These are phyloP conservation scores for Psilocybe sp. DNA, from an alignment of 768 basidiomycete species.

Conservation along the genomic window DNA sequence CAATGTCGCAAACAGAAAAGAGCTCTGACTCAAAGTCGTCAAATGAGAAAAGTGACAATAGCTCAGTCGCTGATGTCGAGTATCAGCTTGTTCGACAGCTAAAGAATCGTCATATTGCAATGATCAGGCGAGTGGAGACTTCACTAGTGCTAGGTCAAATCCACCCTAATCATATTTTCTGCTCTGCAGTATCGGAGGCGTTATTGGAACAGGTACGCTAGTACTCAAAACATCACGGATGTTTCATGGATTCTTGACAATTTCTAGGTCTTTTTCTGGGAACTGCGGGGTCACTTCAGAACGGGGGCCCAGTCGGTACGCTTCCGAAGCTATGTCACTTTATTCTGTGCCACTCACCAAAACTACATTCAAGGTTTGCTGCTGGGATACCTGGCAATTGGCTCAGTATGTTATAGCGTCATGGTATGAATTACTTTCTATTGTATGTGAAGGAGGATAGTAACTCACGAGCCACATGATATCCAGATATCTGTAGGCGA, in stretches of 20 bases:
- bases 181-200: constrained; percentile 53
- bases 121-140: constrained; percentile 56
- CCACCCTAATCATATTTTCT: constrained; percentile 1
- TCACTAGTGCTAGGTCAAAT: background rate
- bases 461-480: background rate
- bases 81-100: constrained; percentile 53
- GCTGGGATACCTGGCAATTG: constrained; percentile 66
- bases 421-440: constrained; percentile 45
- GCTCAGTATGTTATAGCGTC: constrained; percentile 65
- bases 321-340: background rate
- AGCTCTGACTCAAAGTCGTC: too few relatives aligned
- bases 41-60: too few relatives aligned
- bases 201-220: constrained; percentile 54
- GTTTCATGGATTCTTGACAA: background rate
- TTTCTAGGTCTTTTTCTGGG: constrained; percentile 63
- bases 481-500: constrained; percentile 63
- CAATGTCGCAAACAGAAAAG: too few relatives aligned
- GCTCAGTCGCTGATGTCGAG: constrained; percentile 2
- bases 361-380: constrained; percentile 45
- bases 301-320: constrained; percentile 69
- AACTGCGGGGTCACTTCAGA: constrained; percentile 42
- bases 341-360: background rate
- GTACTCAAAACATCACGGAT: background rate
- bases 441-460: background rate
- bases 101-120: constrained; percentile 77